A percentile compares a stretch with the other conserved stretches of the same genome.
Evolutionary conservation across 768 basidiomycete genomes (phyloP).

Genomic region (Lactarius quietus): DNA sequence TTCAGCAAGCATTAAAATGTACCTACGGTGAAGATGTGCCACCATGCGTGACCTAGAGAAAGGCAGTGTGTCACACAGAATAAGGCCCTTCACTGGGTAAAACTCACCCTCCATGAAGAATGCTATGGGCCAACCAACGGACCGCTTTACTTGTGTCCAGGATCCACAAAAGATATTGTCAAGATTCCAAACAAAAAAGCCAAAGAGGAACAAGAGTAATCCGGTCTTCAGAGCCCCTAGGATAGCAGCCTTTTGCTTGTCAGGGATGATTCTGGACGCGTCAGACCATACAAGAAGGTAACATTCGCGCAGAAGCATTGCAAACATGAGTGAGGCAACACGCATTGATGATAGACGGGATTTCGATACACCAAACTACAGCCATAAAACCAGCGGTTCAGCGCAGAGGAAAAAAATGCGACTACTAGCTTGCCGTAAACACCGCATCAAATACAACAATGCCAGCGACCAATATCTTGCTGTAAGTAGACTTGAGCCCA

Average conservation of each 20-base stretch:
- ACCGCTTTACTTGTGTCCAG: conserved; percentile 53
- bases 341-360: conserved; percentile 75
- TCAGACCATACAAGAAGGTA: conserved; percentile 51
- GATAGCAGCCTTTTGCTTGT: conserved; percentile 41
- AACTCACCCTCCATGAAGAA: conserved; percentile 60
- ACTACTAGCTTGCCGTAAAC: conserved; percentile 77
- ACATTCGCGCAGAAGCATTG: conserved; percentile 43
- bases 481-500: conserved; percentile 36
- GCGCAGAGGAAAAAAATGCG: not conserved
- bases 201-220: conserved; percentile 52
- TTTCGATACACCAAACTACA: conserved; percentile 62
- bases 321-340: conserved; percentile 57
- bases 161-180: conserved; percentile 72
- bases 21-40: conserved; percentile 64
- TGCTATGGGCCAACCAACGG: conserved; percentile 59
- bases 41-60: conserved; percentile 62
- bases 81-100: not conserved
- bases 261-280: conserved; percentile 39
- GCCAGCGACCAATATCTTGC: conserved; percentile 39
- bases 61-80: conserved; percentile 7
- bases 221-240: conserved; percentile 50
- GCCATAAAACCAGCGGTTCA: not conserved
- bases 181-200: conserved; percentile 75
- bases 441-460: conserved; percentile 49
- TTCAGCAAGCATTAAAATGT: not conserved